These are phyloP conservation scores for Salvia rosmarinus DNA, from an alignment of 257 asterid genomes.

Conservation along the genomic window DNA sequence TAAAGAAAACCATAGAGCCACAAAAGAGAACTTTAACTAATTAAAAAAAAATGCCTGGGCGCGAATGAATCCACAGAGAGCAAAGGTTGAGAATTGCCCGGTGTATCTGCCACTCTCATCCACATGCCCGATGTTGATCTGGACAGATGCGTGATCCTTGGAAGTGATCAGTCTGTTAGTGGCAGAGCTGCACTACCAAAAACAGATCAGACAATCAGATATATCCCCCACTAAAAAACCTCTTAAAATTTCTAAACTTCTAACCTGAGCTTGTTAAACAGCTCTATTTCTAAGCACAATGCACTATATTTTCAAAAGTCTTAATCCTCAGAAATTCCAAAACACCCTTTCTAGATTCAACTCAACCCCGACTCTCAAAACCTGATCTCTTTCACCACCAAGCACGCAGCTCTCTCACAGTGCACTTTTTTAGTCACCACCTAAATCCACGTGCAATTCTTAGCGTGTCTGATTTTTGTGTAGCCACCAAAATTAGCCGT, in stretches of 20 bases:
- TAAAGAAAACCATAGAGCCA: neutral
- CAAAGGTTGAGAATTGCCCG: constrained; percentile 68
- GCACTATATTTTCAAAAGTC: too few relatives aligned
- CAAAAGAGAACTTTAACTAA: neutral
- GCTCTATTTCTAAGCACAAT: neutral
- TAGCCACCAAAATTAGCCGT: too few relatives aligned
- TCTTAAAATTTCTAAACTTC: too few relatives aligned
- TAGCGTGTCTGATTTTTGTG: too few relatives aligned
- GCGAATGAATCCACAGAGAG: constrained; percentile 88
- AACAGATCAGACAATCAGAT: neutral
- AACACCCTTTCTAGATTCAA: too few relatives aligned
- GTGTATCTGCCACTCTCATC: constrained; percentile 74
- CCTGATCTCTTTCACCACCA: too few relatives aligned
- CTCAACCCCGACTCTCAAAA: too few relatives aligned
- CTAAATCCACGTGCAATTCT: too few relatives aligned
- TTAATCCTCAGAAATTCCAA: too few relatives aligned
- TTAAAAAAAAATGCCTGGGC: constrained; percentile 57
- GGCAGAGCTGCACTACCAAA: constrained; percentile 63
- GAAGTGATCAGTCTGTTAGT: constrained; percentile 90
- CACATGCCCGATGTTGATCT: constrained; percentile 77
- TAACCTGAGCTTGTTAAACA: neutral
- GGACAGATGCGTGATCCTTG: constrained; percentile 91
- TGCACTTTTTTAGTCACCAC: too few relatives aligned
- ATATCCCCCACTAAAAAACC: neutral
- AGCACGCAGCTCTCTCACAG: too few relatives aligned